These are phyloP conservation scores for Simplicillium aogashimaense DNA, from an alignment of 2,329 filamentous ascomycete species.

Conservation along the genomic window DNA sequence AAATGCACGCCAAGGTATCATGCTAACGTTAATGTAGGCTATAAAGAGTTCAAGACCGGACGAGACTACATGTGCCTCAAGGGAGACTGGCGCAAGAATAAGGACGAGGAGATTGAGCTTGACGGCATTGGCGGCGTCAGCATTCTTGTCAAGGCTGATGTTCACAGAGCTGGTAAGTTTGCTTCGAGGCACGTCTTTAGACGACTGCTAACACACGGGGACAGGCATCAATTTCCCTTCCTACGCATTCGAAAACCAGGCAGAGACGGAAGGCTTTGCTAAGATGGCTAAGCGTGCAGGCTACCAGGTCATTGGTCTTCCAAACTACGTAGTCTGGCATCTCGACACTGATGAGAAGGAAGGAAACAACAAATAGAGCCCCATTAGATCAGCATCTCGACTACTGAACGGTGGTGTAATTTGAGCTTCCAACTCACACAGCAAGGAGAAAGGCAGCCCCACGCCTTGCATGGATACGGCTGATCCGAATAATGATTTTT, in stretches of 20 bases:
- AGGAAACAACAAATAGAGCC: constrained; percentile 46
- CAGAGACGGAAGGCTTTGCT: constrained; percentile 96
- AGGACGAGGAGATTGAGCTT: constrained; percentile 83
- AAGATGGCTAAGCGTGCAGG: constrained; percentile 97
- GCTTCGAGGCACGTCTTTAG: background rate
- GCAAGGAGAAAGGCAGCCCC: constrained; percentile 11
- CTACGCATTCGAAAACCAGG: constrained; percentile 97
- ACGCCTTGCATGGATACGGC: constrained; percentile 3
- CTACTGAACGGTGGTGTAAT: no score
- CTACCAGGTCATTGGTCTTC: constrained; percentile 83
- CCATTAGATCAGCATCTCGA: no score
- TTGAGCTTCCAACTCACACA: no score
- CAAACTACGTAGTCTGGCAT: constrained; percentile 98
- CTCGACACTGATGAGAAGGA: constrained; percentile 93
- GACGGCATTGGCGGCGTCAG: constrained; percentile 96
- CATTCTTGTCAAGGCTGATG: constrained; percentile 95
- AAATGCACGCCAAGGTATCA: no score
- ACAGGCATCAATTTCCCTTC: constrained; percentile 92
- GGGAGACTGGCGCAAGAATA: constrained; percentile 88
- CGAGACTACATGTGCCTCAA: constrained; percentile 82
- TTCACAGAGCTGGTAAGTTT: constrained; percentile 76
- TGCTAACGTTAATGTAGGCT: constrained; percentile 45
- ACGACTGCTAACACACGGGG: no score
- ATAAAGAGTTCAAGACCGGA: constrained; percentile 86
- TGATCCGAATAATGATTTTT: no score